phyloP scores from a whole-genome alignment of 352 stramenopile genomes.

The Globisporangium spinosum region DNA sequence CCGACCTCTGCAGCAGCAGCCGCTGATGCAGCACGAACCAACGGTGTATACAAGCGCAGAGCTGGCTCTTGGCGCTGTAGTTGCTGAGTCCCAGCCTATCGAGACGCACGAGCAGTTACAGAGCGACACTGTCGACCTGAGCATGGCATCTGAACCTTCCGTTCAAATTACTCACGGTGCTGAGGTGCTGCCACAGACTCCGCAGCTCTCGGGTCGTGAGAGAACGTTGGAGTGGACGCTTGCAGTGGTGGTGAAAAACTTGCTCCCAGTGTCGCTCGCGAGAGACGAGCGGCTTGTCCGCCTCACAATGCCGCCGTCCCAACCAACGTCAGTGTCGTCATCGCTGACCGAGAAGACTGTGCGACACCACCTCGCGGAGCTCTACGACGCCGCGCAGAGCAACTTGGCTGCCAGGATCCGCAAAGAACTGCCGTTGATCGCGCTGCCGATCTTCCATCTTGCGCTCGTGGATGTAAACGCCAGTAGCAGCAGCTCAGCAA shows the following conservation, averaged over 20 bases:
- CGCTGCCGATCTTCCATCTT: constrained; percentile 15
- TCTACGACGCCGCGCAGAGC: constrained; percentile 5
- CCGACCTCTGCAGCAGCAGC: not conserved
- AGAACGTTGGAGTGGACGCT: constrained; percentile 15
- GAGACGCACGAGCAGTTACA: constrained; percentile 6
- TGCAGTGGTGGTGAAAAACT: constrained; percentile 11
- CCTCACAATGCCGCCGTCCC: not conserved
- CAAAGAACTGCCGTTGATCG: not conserved
- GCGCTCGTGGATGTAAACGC: not conserved
- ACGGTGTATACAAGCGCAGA: not conserved
- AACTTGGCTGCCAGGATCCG: not conserved
- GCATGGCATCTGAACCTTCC: not conserved
- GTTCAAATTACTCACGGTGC: not conserved
- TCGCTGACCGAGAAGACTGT: constrained; percentile 5
- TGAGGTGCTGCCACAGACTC: not conserved
- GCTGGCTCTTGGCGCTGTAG: not conserved
- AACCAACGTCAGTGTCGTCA: not conserved
- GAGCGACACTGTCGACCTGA: not conserved
- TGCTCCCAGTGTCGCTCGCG: constrained; percentile 16
- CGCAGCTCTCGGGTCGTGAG: constrained; percentile 1
- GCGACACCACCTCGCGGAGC: constrained; percentile 14
- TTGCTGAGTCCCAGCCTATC: not conserved
- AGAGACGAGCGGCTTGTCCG: constrained; percentile 8
- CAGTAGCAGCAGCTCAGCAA: not conserved
- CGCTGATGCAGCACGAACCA: not conserved